Evolutionary conservation across 345 rosid species (phyloP), one percentile per base, ranked within the genome.

Genomic region (Salix purpurea): DNA sequence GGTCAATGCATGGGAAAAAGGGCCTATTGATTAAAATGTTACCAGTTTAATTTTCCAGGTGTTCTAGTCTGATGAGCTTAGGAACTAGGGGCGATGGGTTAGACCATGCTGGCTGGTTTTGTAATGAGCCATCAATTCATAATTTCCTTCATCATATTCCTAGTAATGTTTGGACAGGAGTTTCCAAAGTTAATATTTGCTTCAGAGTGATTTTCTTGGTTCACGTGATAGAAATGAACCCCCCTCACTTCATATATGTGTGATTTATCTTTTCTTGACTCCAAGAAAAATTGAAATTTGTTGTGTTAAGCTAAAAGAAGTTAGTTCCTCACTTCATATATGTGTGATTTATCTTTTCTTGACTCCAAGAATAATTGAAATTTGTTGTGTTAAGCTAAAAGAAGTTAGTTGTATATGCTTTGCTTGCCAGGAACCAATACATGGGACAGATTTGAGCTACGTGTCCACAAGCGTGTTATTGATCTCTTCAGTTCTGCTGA

Each of bases 401-500:
- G 28, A 8, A 18, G 14, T 6, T 69, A 5, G 4, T 1, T 9
- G 42, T 30, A 19, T 2, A 42, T 26, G 7, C 9, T 15, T 48
- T 16, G 2, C 61, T 73, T 61, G 48, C 81, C 81, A 84, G 94
- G 92, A 70, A 88, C 92, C 50, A 89, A 90, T 64, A 89, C 94
- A 24, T 87, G 83, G 80, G 91, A 90, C 76, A 86, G 88, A 75
- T 89, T 88, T 26, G 94, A 90, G 71, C 83, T 88, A 1, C 75
- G 92, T 32, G 86, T 88, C 42, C 94, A 89, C 88, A 86, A 88
- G 83, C 87, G 91, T 7, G 86, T 86, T 71, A 88, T 86, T 30
- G 91, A 88, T 74, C 90, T 88, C n/a, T 84, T 82, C 81, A 90
- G 92, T 77, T 86, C 92, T 48, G 87, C 91, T 40, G 90, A 87